Evolutionary conservation across 2,329 filamentous ascomycete genomes (phyloP), one percentile per base, ranked within the genome.

Genomic region (Cladosporium sp.): DNA sequence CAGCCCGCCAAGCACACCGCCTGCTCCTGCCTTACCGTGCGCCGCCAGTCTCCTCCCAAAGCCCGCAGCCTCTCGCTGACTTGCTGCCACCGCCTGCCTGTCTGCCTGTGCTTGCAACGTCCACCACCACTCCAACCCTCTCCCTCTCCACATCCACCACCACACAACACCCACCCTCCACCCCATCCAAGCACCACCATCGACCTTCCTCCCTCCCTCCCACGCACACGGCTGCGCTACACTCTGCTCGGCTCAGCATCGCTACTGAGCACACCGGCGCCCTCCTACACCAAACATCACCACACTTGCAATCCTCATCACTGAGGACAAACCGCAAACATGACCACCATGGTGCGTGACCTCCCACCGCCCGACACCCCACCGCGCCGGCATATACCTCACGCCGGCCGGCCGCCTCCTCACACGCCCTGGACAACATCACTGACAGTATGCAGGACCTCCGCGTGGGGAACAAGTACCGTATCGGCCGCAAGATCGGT

Each of bases 391-490:
- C 32, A 41, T 32, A 19, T 36, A 39, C 22, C 22, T 6, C 22
- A 35, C 8, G 5, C 22, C 22, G 22, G 22, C 9, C 22, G 22
- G 5, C 9, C 9, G 22, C 22, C 9, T 27, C 22, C 22, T 27
- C 22, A 27, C 22, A 4, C 9, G 4, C 22, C 22, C 9, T 27
- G 22, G 18, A 50, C 25, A 53, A 20, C 39, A 25, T 62, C 63
- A 66, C 67, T 72, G 62, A 71, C 58, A 50, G 13, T 39, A 19
- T 49, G 47, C 65, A 97, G 92, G 93, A 98, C 83, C 84, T 98
- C 66, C 90, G 93, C 68, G 93, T 98, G 74, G 93, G 93, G 74
- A 97, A 97, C 73, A 97, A 98, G 70, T 98, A 98, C 83, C 90
- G 93, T 65, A 97, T 98, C 72, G 93, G 93, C 71, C 89, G 93